These are phyloP conservation scores for Suillus occidentalis DNA, from an alignment of 768 basidiomycete genomes.

Conservation along the genomic window DNA sequence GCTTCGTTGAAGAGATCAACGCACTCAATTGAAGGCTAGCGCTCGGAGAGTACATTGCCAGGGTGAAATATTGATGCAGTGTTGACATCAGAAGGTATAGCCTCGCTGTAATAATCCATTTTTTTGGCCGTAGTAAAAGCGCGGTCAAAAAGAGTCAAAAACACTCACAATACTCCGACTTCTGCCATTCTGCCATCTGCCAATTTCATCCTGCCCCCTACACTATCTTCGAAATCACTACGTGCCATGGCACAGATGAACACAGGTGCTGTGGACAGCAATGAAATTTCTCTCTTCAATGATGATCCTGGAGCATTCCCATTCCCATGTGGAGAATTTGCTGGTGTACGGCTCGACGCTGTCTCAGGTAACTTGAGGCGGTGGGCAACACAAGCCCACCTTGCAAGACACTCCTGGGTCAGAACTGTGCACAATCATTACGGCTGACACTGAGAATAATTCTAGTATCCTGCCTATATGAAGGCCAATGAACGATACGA, in stretches of 20 bases:
- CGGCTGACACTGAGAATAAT: background rate
- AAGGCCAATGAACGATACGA: slow-evolving; percentile 17
- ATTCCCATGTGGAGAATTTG: slow-evolving; percentile 5
- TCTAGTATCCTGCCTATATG: slow-evolving; percentile 13
- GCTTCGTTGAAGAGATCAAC: background rate
- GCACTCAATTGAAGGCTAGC: background rate
- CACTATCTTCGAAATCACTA: no score
- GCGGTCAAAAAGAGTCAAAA: no score
- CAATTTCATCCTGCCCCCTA: no score
- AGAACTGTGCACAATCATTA: background rate
- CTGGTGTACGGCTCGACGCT: slow-evolving; percentile 6
- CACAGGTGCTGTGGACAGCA: background rate
- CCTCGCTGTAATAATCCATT: no score
- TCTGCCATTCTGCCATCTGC: no score
- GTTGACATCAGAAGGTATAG: no score
- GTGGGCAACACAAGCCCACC: slow-evolving; percentile 12
- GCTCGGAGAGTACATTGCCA: background rate
- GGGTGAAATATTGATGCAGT: background rate
- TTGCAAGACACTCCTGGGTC: slow-evolving; percentile 12
- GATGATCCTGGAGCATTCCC: slow-evolving; percentile 20
- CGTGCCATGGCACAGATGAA: background rate
- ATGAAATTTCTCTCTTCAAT: background rate
- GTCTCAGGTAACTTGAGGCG: background rate
- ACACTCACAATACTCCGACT: no score
- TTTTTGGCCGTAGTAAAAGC: no score